Percentiles rank a stretch among this genome's conserved stretches.
Conservation (phyloP, 257 asterid genomes). For the Cinchona pubescens region DNA sequence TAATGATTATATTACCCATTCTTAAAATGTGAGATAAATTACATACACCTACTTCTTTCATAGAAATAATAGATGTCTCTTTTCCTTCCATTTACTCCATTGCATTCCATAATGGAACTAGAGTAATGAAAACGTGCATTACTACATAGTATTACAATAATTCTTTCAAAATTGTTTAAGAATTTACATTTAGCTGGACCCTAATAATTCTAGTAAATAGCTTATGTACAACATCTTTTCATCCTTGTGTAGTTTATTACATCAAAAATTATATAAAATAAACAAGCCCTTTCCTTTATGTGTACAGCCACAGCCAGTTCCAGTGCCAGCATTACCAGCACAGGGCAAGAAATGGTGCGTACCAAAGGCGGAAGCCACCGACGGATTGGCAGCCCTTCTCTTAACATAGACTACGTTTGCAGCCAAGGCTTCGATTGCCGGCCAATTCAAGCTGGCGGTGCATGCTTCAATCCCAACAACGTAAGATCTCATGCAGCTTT, state of each 20-base stretch:
- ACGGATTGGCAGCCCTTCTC: conserved; percentile 41
- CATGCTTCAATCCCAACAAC: conserved; percentile 56
- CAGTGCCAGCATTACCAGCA: conserved; percentile 24
- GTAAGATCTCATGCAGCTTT: conserved; percentile 54
- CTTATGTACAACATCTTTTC: too few species aligned
- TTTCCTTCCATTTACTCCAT: too few species aligned
- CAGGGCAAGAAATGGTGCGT: conserved; percentile 64
- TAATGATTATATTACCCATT: too few species aligned
- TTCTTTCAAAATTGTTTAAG: too few species aligned
- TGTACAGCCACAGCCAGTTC: conserved; percentile 5
- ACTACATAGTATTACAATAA: too few species aligned
- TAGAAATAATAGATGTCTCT: too few species aligned
- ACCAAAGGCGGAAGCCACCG: conserved; percentile 45
- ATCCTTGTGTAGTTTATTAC: too few species aligned
- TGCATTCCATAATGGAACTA: too few species aligned
- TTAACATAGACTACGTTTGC: conserved; percentile 58
- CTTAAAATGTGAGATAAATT: too few species aligned
- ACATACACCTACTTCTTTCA: too few species aligned
- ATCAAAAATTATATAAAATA: neutral
- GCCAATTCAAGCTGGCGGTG: conserved; percentile 52
- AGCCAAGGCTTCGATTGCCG: conserved; percentile 40
- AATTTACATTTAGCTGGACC: neutral
- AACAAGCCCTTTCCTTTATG: neutral
- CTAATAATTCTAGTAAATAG: too few species aligned
- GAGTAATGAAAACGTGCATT: too few species aligned